A percentile compares a stretch with the other conserved stretches of the same genome.
These are phyloP conservation scores for Metarhizium robertsii DNA, from an alignment of 2,329 filamentous ascomycete genomes.

Conservation along the genomic window DNA sequence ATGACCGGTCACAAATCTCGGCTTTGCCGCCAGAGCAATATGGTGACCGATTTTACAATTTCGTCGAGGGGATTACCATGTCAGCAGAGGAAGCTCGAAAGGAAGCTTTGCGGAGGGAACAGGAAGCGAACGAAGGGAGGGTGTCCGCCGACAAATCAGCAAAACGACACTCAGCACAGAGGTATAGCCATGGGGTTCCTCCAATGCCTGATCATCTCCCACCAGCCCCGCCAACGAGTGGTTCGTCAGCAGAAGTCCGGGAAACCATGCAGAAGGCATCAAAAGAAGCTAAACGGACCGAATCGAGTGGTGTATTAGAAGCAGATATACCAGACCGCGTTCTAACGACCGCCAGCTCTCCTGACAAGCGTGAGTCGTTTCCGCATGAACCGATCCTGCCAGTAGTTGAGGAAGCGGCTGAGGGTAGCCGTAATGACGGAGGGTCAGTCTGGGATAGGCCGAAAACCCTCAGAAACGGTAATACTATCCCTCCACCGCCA, in stretches of 20 bases:
- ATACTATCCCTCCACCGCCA: slow-evolving; percentile 29
- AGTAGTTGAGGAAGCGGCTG: slow-evolving; percentile 83
- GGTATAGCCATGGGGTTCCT: slow-evolving; percentile 25
- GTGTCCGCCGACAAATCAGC: slow-evolving; percentile 19
- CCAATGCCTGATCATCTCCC: slow-evolving; percentile 38
- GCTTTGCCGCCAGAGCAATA: slow-evolving; percentile 85
- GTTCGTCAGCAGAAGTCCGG: slow-evolving; percentile 27
- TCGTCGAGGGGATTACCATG: slow-evolving; percentile 86
- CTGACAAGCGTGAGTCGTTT: slow-evolving; percentile 45
- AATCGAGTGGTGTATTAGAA: slow-evolving; percentile 24
- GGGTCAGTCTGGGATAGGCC: slow-evolving; percentile 23
- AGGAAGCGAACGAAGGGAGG: slow-evolving; percentile 40
- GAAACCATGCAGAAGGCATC: slow-evolving; percentile 32
- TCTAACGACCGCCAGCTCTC: slow-evolving; percentile 29
- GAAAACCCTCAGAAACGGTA: slow-evolving; percentile 22
- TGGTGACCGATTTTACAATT: slow-evolving; percentile 86
- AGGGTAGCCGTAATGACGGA: slow-evolving; percentile 49
- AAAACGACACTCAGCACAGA: slow-evolving; percentile 28
- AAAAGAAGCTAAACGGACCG: slow-evolving; percentile 26
- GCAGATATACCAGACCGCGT: slow-evolving; percentile 53
- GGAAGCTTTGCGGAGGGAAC: slow-evolving; percentile 51
- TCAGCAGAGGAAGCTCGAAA: slow-evolving; percentile 73
- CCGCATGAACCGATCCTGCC: slow-evolving; percentile 55
- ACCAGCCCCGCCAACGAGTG: slow-evolving; percentile 26
- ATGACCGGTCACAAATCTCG: slow-evolving; percentile 80